Conservation (phyloP, 2,329 filamentous ascomycete species). For the Pseudogymnoascus sp. region DNA sequence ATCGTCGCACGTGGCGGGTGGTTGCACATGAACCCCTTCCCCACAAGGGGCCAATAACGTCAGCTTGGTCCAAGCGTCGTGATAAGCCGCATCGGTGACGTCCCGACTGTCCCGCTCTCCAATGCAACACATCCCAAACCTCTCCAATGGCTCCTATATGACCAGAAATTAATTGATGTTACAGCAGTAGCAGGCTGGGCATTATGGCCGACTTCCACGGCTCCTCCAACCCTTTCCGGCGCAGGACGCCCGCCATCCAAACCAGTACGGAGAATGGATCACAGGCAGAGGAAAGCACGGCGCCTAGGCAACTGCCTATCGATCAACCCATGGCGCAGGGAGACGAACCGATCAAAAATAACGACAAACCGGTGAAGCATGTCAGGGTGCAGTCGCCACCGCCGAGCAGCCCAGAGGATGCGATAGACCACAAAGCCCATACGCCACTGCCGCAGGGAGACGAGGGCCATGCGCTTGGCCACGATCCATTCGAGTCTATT, state of each 20-base stretch:
- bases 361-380: conserved; percentile 52
- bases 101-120: neutral
- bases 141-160: conserved; percentile 5
- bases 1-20: neutral
- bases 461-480: conserved; percentile 19
- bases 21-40: neutral
- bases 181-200: conserved; percentile 1
- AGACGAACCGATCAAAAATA: conserved; percentile 20
- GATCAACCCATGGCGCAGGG: conserved; percentile 11
- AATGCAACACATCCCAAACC: neutral
- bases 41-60: conserved; percentile 2
- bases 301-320: neutral
- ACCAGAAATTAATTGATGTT: neutral
- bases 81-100: conserved; percentile 2
- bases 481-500: conserved; percentile 27
- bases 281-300: neutral
- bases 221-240: conserved; percentile 29
- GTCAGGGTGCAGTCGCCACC: conserved; percentile 60
- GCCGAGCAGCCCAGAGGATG: conserved; percentile 36
- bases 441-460: conserved; percentile 27
- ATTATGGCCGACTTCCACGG: conserved; percentile 23
- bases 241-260: conserved; percentile 11
- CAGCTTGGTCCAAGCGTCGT: conserved; percentile 6
- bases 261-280: neutral
- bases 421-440: conserved; percentile 18